phyloP scores from a whole-genome alignment of 2,329 filamentous ascomycete species.

The Aspergillus oerlinghausenensis region DNA sequence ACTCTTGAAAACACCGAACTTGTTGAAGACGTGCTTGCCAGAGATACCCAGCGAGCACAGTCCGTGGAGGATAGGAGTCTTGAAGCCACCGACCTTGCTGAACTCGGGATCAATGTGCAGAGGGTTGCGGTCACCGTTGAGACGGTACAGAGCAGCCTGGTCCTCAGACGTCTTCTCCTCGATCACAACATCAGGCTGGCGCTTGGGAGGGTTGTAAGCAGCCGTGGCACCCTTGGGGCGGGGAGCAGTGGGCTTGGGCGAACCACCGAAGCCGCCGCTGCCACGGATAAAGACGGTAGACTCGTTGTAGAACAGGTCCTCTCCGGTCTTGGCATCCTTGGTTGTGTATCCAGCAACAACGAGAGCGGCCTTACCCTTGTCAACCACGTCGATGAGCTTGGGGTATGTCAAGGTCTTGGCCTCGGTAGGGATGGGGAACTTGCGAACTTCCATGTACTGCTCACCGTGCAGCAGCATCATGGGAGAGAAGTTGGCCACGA shows the following conservation, averaged over 20 bases:
- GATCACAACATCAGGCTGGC: constrained; percentile 73
- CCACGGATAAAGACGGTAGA: constrained; percentile 88
- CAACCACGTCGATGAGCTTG: constrained; percentile 85
- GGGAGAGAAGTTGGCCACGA: constrained; percentile 93
- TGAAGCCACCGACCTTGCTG: constrained; percentile 92
- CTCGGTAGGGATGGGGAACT: constrained; percentile 84
- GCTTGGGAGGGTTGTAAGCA: constrained; percentile 70
- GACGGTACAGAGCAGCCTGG: constrained; percentile 87
- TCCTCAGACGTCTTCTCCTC: constrained; percentile 85
- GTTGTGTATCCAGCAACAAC: constrained; percentile 77
- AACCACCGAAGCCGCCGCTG: constrained; percentile 83
- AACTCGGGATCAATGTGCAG: constrained; percentile 94
- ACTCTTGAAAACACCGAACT: constrained; percentile 78
- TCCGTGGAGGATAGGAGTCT: constrained; percentile 91
- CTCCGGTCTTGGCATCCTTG: constrained; percentile 75
- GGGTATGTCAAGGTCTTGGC: constrained; percentile 71
- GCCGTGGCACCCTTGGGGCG: constrained; percentile 79
- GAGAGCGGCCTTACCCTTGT: constrained; percentile 88
- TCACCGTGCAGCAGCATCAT: constrained; percentile 99
- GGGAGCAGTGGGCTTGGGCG: constrained; percentile 60
- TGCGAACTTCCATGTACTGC: constrained; percentile 92
- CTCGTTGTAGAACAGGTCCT: constrained; percentile 97
- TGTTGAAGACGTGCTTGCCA: constrained; percentile 82
- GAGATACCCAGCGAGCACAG: constrained; percentile 91
- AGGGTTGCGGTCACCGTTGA: constrained; percentile 93